Evolutionary conservation across 345 rosid species (phyloP), one percentile per base, ranked within the genome.

Genomic region (Hibiscus trionum): DNA sequence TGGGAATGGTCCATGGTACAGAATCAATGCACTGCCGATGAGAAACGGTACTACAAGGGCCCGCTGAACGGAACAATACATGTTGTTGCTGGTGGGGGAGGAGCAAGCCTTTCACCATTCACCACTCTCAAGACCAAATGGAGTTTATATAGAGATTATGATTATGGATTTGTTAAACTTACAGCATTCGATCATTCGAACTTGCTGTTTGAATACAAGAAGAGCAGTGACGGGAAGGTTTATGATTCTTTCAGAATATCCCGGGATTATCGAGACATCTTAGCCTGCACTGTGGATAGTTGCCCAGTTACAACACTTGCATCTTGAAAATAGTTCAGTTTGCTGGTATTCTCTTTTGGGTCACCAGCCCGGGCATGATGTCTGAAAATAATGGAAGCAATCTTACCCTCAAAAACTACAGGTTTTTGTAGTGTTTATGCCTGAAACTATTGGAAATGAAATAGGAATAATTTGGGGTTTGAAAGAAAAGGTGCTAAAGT

Each of bases 41-140:
- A 88, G 84, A 81, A 82, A 70, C 68, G 15, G 3, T 39, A 72
- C 70, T 88, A 86, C 33, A 83, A 81, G 39, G 90, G 93, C 62
- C 19, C 68, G 2, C 11, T 83, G 39, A 86, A 86, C 39, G 93
- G 96, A 2, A 90, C 96, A 2, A 88, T 90, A 58, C 90, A 88
- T 70, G 73, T 90, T 21, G 93, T 86, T 62, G 91, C 89, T 9
- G 96, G 96, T 50, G 93, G 93, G 7, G 96, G 79, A 62, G 96
- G 96, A 69, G 87, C 93, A 63, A 61, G 81, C 67, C 88, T 88
- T 50, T 71, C 88, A 26, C 70, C 73, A 26, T 88, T 85, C 75
- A 78, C 90, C 15, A 44, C 72, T 17, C 65, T 85, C 1, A 76
- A 81, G 47, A 89, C 90, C 0, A 59, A 63, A 0, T 90, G 93